Conservation (phyloP, 306 rosid species). For the Alnus rubra region DNA sequence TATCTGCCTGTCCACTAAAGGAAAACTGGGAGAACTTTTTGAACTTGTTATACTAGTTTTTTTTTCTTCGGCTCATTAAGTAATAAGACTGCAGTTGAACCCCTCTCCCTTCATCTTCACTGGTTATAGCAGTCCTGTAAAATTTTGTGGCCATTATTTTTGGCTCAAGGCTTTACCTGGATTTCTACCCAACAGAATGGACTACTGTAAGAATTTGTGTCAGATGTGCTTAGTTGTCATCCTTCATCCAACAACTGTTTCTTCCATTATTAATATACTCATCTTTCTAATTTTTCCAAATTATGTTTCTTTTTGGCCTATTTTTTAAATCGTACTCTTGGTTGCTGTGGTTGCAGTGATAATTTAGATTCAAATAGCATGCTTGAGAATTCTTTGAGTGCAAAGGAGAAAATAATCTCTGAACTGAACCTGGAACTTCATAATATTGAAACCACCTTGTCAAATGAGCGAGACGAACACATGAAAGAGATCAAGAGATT, state of each 20-base stretch:
- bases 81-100: background rate
- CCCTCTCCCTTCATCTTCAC: background rate
- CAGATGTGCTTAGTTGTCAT: background rate
- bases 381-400: conserved; percentile 92
- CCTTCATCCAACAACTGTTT: background rate
- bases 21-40: background rate
- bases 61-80: background rate
- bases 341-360: conserved; percentile 60
- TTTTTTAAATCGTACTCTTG: conserved; percentile 24
- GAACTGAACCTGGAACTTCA: conserved; percentile 97
- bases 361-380: conserved; percentile 68
- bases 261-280: background rate
- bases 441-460: conserved; percentile 77
- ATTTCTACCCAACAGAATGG: background rate
- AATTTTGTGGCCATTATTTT: background rate
- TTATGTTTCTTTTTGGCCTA: background rate
- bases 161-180: background rate
- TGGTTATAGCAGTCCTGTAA: background rate
- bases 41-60: background rate
- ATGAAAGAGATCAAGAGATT: conserved; percentile 83
- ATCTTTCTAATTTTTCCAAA: background rate
- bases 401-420: conserved; percentile 88
- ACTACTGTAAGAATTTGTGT: background rate
- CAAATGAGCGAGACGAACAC: conserved; percentile 86
- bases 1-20: background rate